Conservation (phyloP, 805 yeast species). For the Saccharomycopsis lassenensis region DNA sequence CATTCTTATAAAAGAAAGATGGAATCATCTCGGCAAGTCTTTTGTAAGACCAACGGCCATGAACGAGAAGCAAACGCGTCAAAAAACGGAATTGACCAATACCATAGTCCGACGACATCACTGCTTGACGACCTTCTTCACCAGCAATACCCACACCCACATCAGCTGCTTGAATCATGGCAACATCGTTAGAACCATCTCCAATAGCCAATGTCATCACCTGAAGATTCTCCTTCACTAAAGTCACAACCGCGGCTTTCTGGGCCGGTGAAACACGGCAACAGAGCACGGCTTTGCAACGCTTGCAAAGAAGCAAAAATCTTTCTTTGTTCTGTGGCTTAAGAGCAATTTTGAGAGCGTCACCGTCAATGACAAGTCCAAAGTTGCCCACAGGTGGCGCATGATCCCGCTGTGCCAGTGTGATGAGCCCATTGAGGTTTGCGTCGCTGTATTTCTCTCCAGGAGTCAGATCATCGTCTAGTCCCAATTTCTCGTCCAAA, state of each 20-base stretch:
- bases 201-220: constrained; percentile 79
- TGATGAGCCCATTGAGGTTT: too few relatives aligned
- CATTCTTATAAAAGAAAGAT: constrained; percentile 68
- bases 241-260: constrained; percentile 61
- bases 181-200: constrained; percentile 81
- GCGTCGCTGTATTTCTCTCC: constrained; percentile 34
- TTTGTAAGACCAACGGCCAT: constrained; percentile 78
- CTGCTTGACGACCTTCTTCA: constrained; percentile 81
- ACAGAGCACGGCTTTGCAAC: constrained; percentile 69
- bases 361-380: constrained; percentile 67
- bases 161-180: constrained; percentile 81
- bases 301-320: constrained; percentile 63
- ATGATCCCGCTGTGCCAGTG: constrained; percentile 48
- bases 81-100: constrained; percentile 69
- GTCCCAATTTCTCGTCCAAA: constrained; percentile 35
- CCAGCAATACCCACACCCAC: constrained; percentile 84
- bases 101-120: constrained; percentile 77
- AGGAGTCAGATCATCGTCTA: constrained; percentile 33
- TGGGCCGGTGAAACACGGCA: constrained; percentile 81
- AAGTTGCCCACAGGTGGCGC: constrained; percentile 45
- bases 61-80: constrained; percentile 55
- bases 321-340: constrained; percentile 35
- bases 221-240: constrained; percentile 51
- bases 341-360: constrained; percentile 34
- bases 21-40: constrained; percentile 71